These are phyloP conservation scores for Gracilaria vermiculophylla DNA, from an alignment of 23 red algal species.

Conservation along the genomic window DNA sequence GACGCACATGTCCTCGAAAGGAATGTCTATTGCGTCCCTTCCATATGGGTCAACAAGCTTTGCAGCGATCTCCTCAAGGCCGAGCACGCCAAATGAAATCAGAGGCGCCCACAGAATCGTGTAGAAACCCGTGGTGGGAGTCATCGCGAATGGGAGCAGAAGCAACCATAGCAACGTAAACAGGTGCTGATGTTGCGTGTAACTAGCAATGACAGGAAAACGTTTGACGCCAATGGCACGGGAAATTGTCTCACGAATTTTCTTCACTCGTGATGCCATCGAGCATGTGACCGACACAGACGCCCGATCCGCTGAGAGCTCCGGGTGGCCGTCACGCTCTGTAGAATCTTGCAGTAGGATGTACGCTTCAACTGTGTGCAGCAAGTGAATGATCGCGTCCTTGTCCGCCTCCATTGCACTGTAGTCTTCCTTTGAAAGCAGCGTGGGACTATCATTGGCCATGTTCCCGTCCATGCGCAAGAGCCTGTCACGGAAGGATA, in stretches of 20 bases:
- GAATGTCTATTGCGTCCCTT: slow-evolving; percentile 39
- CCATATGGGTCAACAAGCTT: slow-evolving; percentile 48
- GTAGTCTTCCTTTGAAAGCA: slow-evolving; percentile 31
- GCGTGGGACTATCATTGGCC: neutral
- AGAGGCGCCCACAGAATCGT: slow-evolving; percentile 49
- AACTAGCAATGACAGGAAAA: slow-evolving; percentile 39
- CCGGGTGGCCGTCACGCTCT: neutral
- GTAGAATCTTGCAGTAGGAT: slow-evolving; percentile 9
- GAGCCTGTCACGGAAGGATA: slow-evolving; percentile 19
- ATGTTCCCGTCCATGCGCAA: neutral
- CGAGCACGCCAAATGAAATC: slow-evolving; percentile 46
- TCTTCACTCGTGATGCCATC: neutral
- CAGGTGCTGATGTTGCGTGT: slow-evolving; percentile 22
- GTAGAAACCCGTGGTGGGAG: slow-evolving; percentile 26
- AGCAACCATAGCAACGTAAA: slow-evolving; percentile 41
- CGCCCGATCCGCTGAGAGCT: neutral
- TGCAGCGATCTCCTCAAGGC: slow-evolving; percentile 32
- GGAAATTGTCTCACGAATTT: neutral
- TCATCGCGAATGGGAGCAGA: slow-evolving; percentile 40
- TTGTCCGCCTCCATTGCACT: neutral
- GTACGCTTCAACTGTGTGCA: slow-evolving; percentile 26
- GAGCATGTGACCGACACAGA: neutral
- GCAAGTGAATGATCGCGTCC: neutral
- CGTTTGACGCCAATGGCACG: slow-evolving; percentile 20
- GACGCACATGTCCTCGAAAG: slow-evolving; percentile 33